A percentile compares a stretch with the other conserved stretches of the same genome.
These are phyloP conservation scores for Penicillium daleae DNA, from an alignment of 495 filamentous ascomycete species.

Conservation along the genomic window DNA sequence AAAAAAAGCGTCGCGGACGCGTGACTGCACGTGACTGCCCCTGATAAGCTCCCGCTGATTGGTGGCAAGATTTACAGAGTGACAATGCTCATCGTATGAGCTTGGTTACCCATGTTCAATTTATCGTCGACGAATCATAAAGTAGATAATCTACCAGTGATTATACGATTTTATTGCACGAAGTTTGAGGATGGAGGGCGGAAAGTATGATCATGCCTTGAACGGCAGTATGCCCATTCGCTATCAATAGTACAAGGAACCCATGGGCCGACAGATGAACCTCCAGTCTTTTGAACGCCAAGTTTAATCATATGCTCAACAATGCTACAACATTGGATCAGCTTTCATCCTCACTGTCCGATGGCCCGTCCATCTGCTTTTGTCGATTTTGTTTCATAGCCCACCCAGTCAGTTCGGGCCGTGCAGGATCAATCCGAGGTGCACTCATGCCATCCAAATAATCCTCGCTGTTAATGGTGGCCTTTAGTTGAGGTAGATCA, in stretches of 20 bases:
- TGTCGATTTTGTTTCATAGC: constrained; percentile 55
- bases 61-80: constrained; percentile 15
- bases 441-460: constrained; percentile 70
- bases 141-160: neutral
- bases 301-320: neutral
- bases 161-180: neutral
- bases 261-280: neutral
- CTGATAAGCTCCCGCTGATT: constrained; percentile 21
- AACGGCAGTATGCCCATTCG: neutral
- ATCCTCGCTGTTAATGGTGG: constrained; percentile 57
- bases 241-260: neutral
- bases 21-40: constrained; percentile 30
- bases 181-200: neutral
- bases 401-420: constrained; percentile 53
- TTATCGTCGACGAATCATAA: neutral
- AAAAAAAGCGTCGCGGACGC: constrained; percentile 32
- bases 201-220: neutral
- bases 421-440: constrained; percentile 58
- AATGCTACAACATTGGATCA: constrained; percentile 3
- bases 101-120: neutral
- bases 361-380: constrained; percentile 33
- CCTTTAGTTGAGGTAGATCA: constrained; percentile 52
- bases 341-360: constrained; percentile 32
- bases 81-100: constrained; percentile 5
- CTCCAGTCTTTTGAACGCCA: constrained; percentile 2